Percentiles rank a stretch among this genome's conserved stretches.
Evolutionary conservation across 805 yeast genomes (phyloP).

Genomic region (Ogataea wickerhamii): DNA sequence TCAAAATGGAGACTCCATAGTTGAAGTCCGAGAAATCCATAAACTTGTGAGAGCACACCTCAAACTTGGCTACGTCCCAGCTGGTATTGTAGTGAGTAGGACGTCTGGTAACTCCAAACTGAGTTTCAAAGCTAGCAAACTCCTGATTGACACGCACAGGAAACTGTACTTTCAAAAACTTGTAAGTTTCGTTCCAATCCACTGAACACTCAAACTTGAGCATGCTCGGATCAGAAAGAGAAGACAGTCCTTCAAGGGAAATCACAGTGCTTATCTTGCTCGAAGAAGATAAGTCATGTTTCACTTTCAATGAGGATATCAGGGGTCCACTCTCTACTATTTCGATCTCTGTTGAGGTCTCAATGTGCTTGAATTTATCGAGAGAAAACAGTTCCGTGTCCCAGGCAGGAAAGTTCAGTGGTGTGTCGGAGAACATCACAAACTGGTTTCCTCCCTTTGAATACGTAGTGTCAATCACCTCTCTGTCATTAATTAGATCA

Average conservation of each 20-base stretch:
- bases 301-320: conserved; percentile 59
- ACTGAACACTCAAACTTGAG: conserved; percentile 58
- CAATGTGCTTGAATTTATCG: conserved; percentile 59
- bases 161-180: conserved; percentile 91
- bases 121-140: conserved; percentile 85
- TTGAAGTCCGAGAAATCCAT: conserved; percentile 84
- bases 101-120: conserved; percentile 85
- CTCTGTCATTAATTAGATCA: conserved; percentile 58
- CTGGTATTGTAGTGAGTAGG: conserved; percentile 94
- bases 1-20: conserved; percentile 83
- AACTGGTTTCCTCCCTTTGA: conserved; percentile 74
- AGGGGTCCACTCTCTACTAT: conserved; percentile 51
- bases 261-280: conserved; percentile 66
- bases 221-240: conserved; percentile 34
- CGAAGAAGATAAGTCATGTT: conserved; percentile 52
- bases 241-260: conserved; percentile 56
- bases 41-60: conserved; percentile 90
- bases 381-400: conserved; percentile 90
- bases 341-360: conserved; percentile 36
- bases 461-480: conserved; percentile 57
- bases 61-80: conserved; percentile 97
- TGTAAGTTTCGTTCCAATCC: conserved; percentile 83
- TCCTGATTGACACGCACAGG: conserved; percentile 81
- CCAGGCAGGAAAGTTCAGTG: conserved; percentile 94
- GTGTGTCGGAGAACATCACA: conserved; percentile 83